A percentile compares a stretch with the other conserved stretches of the same genome.
Evolutionary conservation across 805 yeast genomes (phyloP).

Genomic region (Saccharomyces jurei): DNA sequence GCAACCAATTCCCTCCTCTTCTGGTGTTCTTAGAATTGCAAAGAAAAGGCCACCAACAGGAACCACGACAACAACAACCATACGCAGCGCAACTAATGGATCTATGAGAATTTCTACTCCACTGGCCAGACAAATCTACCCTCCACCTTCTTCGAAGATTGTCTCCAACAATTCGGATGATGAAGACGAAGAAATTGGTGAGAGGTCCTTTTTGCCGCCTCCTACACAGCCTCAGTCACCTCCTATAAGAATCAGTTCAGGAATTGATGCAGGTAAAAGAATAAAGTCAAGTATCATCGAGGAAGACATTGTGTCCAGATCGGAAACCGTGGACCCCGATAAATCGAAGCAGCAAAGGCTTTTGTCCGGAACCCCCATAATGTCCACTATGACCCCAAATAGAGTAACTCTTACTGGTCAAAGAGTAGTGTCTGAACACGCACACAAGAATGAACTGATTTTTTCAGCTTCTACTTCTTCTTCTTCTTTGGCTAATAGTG

Average conservation of each 20-base stretch:
- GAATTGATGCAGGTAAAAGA: conserved; percentile 25
- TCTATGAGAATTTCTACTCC: conserved; percentile 34
- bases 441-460: not conserved
- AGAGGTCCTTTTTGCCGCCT: conserved; percentile 32
- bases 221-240: conserved; percentile 33
- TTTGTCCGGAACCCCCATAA: conserved; percentile 28
- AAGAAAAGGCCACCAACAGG: conserved; percentile 17
- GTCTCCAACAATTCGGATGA: conserved; percentile 23
- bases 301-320: conserved; percentile 33
- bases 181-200: conserved; percentile 28
- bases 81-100: conserved; percentile 2
- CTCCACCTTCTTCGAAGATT: conserved; percentile 16
- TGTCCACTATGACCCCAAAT: conserved; percentile 22
- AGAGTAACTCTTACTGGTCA: conserved; percentile 20
- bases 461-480: not conserved
- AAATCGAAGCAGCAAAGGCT: conserved; percentile 30
- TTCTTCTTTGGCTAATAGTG: not conserved
- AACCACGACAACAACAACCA: conserved; percentile 1
- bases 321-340: conserved; percentile 33
- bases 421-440: conserved; percentile 23
- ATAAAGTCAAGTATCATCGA: conserved; percentile 23
- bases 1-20: not conserved
- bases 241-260: conserved; percentile 32
- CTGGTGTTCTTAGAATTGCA: conserved; percentile 15
- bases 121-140: conserved; percentile 34